These are phyloP conservation scores for Fallopia convolvulus DNA, from an alignment of 148 eudicot genomes.

Conservation along the genomic window DNA sequence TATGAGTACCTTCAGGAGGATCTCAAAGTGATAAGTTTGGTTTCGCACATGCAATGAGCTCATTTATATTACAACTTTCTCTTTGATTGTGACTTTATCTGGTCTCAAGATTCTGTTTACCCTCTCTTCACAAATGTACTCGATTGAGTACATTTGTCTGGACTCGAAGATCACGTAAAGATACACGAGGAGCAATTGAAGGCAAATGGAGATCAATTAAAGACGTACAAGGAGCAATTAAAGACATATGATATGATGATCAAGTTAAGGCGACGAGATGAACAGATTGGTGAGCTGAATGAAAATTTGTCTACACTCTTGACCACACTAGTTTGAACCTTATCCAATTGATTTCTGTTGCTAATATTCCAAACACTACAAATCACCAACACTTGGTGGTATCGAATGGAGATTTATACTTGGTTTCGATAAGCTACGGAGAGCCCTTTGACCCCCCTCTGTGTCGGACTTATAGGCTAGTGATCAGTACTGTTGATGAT, in stretches of 20 bases:
- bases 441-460: neutral
- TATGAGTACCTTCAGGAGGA: slow-evolving; percentile 32
- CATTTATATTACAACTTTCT: neutral
- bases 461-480: neutral
- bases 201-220: slow-evolving; percentile 22
- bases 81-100: neutral
- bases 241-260: too few species aligned
- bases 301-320: slow-evolving; percentile 64
- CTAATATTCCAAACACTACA: neutral
- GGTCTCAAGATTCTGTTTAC: neutral
- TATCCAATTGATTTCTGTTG: neutral
- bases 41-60: neutral
- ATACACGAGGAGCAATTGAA: slow-evolving; percentile 23
- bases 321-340: too few species aligned
- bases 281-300: slow-evolving; percentile 53
- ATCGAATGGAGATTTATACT: neutral
- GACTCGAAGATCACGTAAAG: slow-evolving; percentile 43
- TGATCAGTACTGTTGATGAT: too few species aligned
- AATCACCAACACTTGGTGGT: neutral
- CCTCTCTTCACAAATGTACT: neutral
- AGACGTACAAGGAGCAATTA: too few species aligned
- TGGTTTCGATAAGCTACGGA: neutral
- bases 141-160: slow-evolving; percentile 58
- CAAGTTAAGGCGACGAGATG: slow-evolving; percentile 27
- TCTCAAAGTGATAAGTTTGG: slow-evolving; percentile 38